A percentile compares a stretch with the other conserved stretches of the same genome.
Evolutionary conservation across 495 filamentous ascomycete genomes (phyloP).

Genomic region (Penicillium goetzii): DNA sequence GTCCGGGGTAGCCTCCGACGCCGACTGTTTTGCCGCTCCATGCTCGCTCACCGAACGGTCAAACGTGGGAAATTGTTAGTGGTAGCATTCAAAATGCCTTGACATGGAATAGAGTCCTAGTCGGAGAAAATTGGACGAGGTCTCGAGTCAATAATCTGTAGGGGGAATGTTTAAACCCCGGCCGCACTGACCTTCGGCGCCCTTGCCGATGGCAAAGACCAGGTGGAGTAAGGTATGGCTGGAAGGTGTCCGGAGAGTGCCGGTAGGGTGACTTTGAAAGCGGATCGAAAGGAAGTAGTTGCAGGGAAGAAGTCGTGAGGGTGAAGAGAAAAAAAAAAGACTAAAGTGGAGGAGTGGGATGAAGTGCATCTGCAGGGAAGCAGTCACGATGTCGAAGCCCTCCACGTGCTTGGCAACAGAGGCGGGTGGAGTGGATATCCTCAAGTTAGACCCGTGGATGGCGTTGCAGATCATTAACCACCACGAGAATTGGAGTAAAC

Average conservation of each 20-base stretch:
- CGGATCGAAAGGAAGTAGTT: not conserved
- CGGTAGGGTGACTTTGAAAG: constrained; percentile 7
- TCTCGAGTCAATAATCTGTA: not conserved
- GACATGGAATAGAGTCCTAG: not conserved
- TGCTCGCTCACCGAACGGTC: constrained; percentile 7
- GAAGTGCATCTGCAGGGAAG: not conserved
- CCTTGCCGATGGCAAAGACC: not conserved
- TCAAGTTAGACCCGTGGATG: not conserved
- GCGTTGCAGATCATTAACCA: constrained; percentile 1
- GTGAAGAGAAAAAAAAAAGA: not conserved
- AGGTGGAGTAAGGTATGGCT: constrained; percentile 6
- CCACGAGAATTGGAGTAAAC: too few relatives aligned
- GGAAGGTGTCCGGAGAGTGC: not conserved
- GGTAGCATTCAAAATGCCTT: not conserved
- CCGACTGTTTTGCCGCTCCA: constrained; percentile 19
- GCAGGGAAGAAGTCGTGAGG: not conserved
- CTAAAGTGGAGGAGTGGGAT: too few relatives aligned
- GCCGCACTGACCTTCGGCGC: constrained; percentile 5
- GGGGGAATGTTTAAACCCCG: not conserved
- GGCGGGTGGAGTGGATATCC: constrained; percentile 4
- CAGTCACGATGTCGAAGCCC: constrained; percentile 3
- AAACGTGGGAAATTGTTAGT: not conserved
- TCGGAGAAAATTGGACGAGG: not conserved
- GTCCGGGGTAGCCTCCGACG: constrained; percentile 12
- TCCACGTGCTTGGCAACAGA: constrained; percentile 8